Evolutionary conservation across 2,329 filamentous ascomycete genomes (phyloP).

Genomic region (Lecanicillium sp.): DNA sequence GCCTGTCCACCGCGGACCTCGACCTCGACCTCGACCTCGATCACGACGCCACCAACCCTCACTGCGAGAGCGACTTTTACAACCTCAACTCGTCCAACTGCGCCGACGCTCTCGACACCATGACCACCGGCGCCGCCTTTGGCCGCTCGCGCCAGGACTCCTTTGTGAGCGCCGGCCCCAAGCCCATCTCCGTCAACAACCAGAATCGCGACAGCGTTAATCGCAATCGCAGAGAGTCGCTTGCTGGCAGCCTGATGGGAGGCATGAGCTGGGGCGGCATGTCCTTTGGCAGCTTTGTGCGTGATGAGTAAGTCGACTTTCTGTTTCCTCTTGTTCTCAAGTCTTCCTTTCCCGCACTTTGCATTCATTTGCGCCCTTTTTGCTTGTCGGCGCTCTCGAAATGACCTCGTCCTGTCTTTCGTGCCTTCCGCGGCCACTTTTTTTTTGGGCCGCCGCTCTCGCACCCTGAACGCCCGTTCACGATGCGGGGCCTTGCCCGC

Average conservation of each 20-base stretch:
- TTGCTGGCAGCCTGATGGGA: slow-evolving; percentile 59
- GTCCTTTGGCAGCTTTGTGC: slow-evolving; percentile 92
- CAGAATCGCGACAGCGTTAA: slow-evolving; percentile 51
- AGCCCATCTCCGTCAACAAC: slow-evolving; percentile 59
- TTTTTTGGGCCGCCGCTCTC: neutral
- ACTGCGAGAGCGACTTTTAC: slow-evolving; percentile 9
- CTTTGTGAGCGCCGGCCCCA: slow-evolving; percentile 56
- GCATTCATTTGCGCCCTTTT: neutral
- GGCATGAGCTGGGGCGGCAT: slow-evolving; percentile 97
- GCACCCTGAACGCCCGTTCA: neutral
- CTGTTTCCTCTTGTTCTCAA: slow-evolving; percentile 14
- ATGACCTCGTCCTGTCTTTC: no score
- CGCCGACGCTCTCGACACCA: slow-evolving; percentile 25
- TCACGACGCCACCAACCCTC: slow-evolving; percentile 12
- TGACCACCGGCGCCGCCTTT: slow-evolving; percentile 50
- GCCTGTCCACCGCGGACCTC: slow-evolving; percentile 10
- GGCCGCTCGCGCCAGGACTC: slow-evolving; percentile 55
- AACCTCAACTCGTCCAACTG: slow-evolving; percentile 11
- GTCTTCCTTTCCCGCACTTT: slow-evolving; percentile 1
- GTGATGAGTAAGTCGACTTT: slow-evolving; percentile 75
- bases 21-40: slow-evolving; percentile 4
- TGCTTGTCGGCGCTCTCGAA: neutral
- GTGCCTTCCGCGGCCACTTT: slow-evolving; percentile 2
- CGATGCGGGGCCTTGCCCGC: neutral
- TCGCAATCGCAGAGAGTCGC: slow-evolving; percentile 51